Conservation (phyloP, 306 rosid species). For the Vicia faba region DNA sequence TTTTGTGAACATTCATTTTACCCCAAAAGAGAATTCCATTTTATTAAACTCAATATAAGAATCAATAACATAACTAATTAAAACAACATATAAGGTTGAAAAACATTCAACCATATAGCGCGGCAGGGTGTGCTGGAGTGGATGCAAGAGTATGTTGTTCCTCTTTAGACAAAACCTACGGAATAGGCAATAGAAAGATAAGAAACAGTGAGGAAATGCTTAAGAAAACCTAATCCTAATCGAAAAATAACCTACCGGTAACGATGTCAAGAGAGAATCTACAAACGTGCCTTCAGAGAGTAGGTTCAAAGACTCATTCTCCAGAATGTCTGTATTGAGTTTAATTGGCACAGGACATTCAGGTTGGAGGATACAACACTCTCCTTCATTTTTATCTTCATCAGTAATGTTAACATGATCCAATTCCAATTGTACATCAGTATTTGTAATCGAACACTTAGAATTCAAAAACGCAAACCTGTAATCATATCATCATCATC, state of each 20-base stretch:
- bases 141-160: slow-evolving; percentile 89
- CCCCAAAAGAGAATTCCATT: slow-evolving; percentile 3
- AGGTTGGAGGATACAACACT: slow-evolving; percentile 48
- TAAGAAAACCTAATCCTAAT: slow-evolving; percentile 1
- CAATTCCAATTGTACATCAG: slow-evolving; percentile 60
- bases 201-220: slow-evolving; percentile 28
- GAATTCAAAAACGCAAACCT: slow-evolving; percentile 59
- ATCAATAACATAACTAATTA: background rate
- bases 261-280: slow-evolving; percentile 71
- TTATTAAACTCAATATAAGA: slow-evolving; percentile 4
- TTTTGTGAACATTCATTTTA: background rate
- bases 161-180: slow-evolving; percentile 82
- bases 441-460: slow-evolving; percentile 71
- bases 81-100: slow-evolving; percentile 24
- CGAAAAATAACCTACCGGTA: slow-evolving; percentile 63
- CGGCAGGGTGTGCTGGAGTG: slow-evolving; percentile 92
- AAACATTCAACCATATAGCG: slow-evolving; percentile 71
- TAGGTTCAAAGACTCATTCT: slow-evolving; percentile 67
- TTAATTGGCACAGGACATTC: slow-evolving; percentile 63
- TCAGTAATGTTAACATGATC: slow-evolving; percentile 46
- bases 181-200: no score
- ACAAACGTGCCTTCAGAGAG: slow-evolving; percentile 65
- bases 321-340: slow-evolving; percentile 60
- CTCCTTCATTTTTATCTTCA: slow-evolving; percentile 55
- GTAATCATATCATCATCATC: background rate